Base-by-base conservation (phyloP, 2,329 filamentous ascomycete species). In the Simplicillium aogashimaense region DNA sequence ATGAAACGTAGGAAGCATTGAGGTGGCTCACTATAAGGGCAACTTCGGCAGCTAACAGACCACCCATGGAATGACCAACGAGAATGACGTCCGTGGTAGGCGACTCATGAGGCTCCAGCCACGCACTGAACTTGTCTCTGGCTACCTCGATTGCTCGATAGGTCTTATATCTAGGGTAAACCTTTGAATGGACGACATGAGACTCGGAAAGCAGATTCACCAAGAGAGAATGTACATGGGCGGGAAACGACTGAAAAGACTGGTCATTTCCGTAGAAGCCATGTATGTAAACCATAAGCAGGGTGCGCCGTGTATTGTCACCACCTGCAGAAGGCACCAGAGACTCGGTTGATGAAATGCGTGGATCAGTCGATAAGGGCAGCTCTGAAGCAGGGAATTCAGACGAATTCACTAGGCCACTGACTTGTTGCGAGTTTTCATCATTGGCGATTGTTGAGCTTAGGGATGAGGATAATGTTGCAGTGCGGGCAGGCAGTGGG, bases 211-310 rank as follows among this genome's bases (percentile, higher is more conserved):
- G 63, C 1, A 80, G 69, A 8, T 76, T 67, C 11, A 77, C 77
- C 31, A 94, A 67, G 29, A 85, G 70, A 49, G 79, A 76, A 58
- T 95, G 89, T 4, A 95, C 76, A 63, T 95, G 87, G 7, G 84
- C 84, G 1, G 89, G 89, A 51, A 95, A 94, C 35, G 83, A 86
- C 45, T 81, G 76, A 56, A 95, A 95, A 43, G 85, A 94, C 28
- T 83, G 83, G 58, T 92, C 85, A 44, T 86, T 83, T 38, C 89
- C 88, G 71, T 92, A 83, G 63, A 94, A 95, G 45, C 89, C 88
- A 64, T 95, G 89, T 41, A 95, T 79, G 56, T 88, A 95, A 39
- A 95, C 67, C 16, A 94, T 57, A 2, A 95, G 70, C 17, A 95
- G 67, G 18, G 69, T 76, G 45, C 76, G 69, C 35, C 68, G 66